Conservation (phyloP, 306 rosid species). For the Lupinus albus region DNA sequence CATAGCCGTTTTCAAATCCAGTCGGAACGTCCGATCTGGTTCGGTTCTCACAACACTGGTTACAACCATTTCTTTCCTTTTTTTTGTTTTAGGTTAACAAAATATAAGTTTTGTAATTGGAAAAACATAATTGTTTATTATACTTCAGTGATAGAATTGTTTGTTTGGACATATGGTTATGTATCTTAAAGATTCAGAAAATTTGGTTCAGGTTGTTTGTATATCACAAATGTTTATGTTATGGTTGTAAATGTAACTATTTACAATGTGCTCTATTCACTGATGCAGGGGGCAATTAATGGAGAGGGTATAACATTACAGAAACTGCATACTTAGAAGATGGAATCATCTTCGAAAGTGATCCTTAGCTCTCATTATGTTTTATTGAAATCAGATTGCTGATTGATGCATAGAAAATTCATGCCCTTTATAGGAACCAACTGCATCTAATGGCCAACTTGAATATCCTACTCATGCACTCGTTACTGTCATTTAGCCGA, state of each 20-base stretch:
- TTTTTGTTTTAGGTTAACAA: background rate
- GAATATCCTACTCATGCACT: background rate
- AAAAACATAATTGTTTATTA: background rate
- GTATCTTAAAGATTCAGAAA: background rate
- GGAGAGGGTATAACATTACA: constrained; percentile 36
- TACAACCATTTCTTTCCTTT: too few relatives aligned
- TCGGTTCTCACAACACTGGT: too few relatives aligned
- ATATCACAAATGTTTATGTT: background rate
- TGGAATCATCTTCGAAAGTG: background rate
- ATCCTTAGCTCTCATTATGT: background rate
- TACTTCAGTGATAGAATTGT: background rate
- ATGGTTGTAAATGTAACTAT: background rate
- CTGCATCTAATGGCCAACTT: background rate
- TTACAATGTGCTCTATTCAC: constrained; percentile 19
- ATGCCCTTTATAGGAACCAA: background rate
- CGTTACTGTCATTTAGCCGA: background rate
- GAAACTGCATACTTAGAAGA: background rate
- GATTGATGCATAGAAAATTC: background rate
- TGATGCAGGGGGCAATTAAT: constrained; percentile 48
- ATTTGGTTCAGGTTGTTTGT: background rate
- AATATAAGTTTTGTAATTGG: background rate
- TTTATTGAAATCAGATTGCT: background rate
- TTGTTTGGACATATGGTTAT: background rate
- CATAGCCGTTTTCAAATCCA: too few relatives aligned
- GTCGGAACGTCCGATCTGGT: too few relatives aligned